Evolutionary conservation across 441 rosid genomes (phyloP), one percentile per base, ranked within the genome.

Genomic region (Bocquillonia castaneifolia): DNA sequence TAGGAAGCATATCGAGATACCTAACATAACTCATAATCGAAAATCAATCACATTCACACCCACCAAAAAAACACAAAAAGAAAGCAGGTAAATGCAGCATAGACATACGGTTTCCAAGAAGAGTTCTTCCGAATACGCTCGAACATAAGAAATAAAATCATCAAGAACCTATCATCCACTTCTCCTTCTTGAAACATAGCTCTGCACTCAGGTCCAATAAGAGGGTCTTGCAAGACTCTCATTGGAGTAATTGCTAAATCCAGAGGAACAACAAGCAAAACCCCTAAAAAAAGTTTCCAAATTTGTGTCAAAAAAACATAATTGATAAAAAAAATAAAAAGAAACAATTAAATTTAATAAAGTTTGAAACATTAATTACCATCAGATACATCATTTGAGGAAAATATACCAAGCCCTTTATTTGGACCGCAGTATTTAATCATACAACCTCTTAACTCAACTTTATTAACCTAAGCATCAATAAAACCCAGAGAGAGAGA

Each of bases 171-270:
- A 77, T 93, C 96, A 72, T 93, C 98, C 14, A 93, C 94, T 62
- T 88, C 81, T 55, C 91, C 97, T 75, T 88, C 80, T 59, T 88
- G 88, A 70, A 88, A 86, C 94, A 91, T 83, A 40, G 89, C 81
- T 78, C 90, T 84, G 72, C 96, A 93, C 51, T 89, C 92, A 29
- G 90, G 87, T 69, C 97, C 97, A 50, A 88, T 68, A 63, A 86
- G 85, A 79, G 98, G 92, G 71, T 93, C 98, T 81, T 93, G 94
- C 77, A 93, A 79, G 31, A 91, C 98, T 64, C 96, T 88, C 98
- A 93, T 93, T 1, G 98, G 98, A 45, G 98, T 91, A 70, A 93
- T 91, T 26, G 93, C 91, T 72, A 93, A 80, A 79, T 84, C 82
- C 54, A 91, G 85, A 10, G 97, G 96, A 82, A 88, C 94, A 72